Conservation (phyloP, 148 eudicot species). For the Rhododendron vialii region DNA sequence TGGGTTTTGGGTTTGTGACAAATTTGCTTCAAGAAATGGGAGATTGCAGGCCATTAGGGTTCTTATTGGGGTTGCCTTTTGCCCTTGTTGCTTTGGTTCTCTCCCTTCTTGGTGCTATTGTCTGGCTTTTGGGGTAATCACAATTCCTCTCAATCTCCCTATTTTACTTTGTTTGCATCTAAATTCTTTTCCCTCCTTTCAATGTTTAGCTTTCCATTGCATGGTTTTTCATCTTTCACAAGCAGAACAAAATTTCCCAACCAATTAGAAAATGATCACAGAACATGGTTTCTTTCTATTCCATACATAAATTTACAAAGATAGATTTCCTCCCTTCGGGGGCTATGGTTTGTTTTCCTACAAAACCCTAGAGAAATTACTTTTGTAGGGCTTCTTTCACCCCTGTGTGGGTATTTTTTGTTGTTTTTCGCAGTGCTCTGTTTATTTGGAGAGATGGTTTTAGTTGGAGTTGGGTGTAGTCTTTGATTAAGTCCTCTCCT, state of each 20-base stretch:
- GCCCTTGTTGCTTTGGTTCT: slow-evolving; percentile 34
- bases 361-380: no score
- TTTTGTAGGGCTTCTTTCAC: no score
- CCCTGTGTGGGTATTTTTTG: not conserved
- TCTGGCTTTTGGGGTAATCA: slow-evolving; percentile 46
- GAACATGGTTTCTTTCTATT: no score
- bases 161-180: not conserved
- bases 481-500: no score
- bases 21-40: slow-evolving; percentile 12
- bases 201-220: not conserved
- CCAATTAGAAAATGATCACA: not conserved
- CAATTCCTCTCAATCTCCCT: not conserved
- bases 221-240: not conserved
- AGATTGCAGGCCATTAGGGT: slow-evolving; percentile 50
- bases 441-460: no score
- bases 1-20: not conserved
- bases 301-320: no score
- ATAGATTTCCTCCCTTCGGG: no score
- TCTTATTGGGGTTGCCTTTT: slow-evolving; percentile 48
- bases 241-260: not conserved
- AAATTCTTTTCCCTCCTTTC: not conserved
- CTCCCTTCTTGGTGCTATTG: slow-evolving; percentile 31
- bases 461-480: no score
- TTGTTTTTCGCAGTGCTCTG: not conserved
- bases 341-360: no score